Evolutionary conservation across 345 rosid species (phyloP).

Genomic region (Pseudoturritis turrita): DNA sequence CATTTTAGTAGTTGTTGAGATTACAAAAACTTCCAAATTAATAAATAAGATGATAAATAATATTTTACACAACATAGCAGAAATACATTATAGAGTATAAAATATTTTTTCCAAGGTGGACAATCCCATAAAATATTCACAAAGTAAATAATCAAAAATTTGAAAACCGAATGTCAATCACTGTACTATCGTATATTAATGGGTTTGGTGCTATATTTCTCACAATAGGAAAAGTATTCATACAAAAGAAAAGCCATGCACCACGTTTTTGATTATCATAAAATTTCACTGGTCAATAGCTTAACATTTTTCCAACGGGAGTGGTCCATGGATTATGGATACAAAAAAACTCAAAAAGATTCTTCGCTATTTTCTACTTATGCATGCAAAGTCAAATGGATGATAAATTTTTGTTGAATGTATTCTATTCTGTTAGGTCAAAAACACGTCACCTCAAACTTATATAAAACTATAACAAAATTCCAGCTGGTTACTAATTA

Average conservation of each 20-base stretch:
- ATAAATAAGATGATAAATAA: no score
- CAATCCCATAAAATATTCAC: background rate
- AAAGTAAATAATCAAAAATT: background rate
- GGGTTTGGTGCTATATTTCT: background rate
- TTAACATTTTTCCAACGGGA: background rate
- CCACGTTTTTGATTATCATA: background rate
- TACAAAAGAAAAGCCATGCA: no score
- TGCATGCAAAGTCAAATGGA: slow-evolving; percentile 36
- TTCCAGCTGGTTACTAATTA: slow-evolving; percentile 29
- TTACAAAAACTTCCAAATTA: no score
- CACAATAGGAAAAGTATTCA: no score
- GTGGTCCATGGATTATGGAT: slow-evolving; percentile 23
- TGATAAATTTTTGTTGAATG: slow-evolving; percentile 32
- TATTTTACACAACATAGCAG: no score
- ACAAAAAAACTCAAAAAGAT: slow-evolving; percentile 10
- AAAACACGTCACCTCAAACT: slow-evolving; percentile 34
- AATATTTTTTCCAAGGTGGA: background rate
- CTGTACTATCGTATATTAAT: background rate
- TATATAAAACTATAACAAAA: slow-evolving; percentile 23
- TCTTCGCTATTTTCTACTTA: slow-evolving; percentile 19
- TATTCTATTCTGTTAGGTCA: slow-evolving; percentile 31
- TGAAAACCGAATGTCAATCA: background rate
- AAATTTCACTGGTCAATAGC: background rate
- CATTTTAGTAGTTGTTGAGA: background rate
- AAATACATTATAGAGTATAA: background rate